Conservation (phyloP, 257 asterid species). For the Nicotiana knightiana region DNA sequence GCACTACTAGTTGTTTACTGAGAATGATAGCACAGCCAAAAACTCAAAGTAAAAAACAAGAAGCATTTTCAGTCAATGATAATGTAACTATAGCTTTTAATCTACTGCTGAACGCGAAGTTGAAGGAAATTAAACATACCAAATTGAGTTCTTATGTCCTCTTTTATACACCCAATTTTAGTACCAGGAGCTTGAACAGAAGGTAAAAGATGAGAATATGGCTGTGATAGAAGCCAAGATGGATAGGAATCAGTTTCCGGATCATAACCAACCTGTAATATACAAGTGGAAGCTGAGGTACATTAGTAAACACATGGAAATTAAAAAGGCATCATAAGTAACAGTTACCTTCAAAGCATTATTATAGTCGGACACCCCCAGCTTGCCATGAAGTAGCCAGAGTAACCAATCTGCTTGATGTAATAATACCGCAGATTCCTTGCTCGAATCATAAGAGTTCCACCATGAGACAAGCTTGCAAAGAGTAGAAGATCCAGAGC, state of each 20-base stretch:
- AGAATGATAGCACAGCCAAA: not conserved
- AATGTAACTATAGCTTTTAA: not conserved
- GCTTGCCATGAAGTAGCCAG: slow-evolving; percentile 89
- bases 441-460: slow-evolving; percentile 43
- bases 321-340: not conserved
- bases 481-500: slow-evolving; percentile 82
- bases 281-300: not conserved
- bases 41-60: not conserved
- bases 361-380: slow-evolving; percentile 83
- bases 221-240: slow-evolving; percentile 68
- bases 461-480: slow-evolving; percentile 94
- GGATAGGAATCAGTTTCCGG: slow-evolving; percentile 81
- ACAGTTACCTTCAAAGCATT: slow-evolving; percentile 71
- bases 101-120: not conserved
- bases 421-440: slow-evolving; percentile 52
- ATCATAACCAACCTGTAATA: slow-evolving; percentile 76
- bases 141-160: slow-evolving; percentile 39
- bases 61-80: not conserved
- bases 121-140: slow-evolving; percentile 39
- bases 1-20: not conserved
- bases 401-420: slow-evolving; percentile 94
- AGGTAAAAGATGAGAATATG: slow-evolving; percentile 60
- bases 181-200: slow-evolving; percentile 81
- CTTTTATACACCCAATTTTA: slow-evolving; percentile 52
- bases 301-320: not conserved